phyloP scores from a whole-genome alignment of 176 grass and related monocot genomes.

The Tuctoria greenei region DNA sequence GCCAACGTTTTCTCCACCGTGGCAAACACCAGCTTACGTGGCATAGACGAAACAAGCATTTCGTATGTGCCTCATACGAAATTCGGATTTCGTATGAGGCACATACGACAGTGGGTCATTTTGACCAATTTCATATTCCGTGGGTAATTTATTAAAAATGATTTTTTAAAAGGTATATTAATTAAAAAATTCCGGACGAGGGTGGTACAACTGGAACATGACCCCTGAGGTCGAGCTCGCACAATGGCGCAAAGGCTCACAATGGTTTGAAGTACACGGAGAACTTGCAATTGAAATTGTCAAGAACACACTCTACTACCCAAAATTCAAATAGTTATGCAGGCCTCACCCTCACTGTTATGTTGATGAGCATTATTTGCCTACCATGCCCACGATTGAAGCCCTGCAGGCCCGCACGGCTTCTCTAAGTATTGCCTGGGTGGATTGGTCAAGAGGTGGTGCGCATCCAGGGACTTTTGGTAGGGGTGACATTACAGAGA shows the following conservation, averaged over 20 bases:
- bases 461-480: constrained; percentile 95
- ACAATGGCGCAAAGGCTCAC: constrained; percentile 94
- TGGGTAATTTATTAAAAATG: too few species aligned
- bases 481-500: constrained; percentile 57
- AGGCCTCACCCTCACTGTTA: constrained; percentile 72
- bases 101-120: too few species aligned
- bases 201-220: constrained; percentile 83
- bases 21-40: too few species aligned
- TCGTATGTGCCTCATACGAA: too few species aligned
- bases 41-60: too few species aligned
- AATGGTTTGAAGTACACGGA: constrained; percentile 86
- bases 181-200: too few species aligned
- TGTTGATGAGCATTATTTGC: constrained; percentile 96
- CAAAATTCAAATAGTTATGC: constrained; percentile 90
- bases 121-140: too few species aligned
- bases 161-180: too few species aligned
- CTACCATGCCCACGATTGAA: constrained; percentile 84
- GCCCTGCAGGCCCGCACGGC: constrained; percentile 57
- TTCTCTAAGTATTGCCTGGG: constrained; percentile 84
- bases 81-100: too few species aligned
- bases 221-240: constrained; percentile 75
- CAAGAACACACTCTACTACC: constrained; percentile 68
- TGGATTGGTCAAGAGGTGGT: constrained; percentile 95
- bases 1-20: too few species aligned
- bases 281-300: constrained; percentile 59